phyloP scores from a whole-genome alignment of 2,329 filamentous ascomycete species.

The Lomentospora prolificans region DNA sequence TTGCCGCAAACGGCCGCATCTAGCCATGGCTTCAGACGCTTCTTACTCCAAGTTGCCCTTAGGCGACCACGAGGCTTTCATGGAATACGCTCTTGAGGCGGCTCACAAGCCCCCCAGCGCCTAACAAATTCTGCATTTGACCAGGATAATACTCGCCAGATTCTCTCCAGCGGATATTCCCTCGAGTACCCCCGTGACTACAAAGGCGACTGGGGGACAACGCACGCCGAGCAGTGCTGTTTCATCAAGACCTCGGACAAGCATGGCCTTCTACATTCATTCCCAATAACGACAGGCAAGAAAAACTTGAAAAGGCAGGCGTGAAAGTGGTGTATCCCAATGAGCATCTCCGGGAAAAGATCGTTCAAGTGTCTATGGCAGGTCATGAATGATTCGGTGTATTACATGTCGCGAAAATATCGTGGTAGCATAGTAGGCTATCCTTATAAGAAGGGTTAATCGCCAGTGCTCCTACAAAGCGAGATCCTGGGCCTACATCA shows the following conservation, averaged over 20 bases:
- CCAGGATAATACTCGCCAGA: constrained; percentile 23
- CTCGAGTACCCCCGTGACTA: constrained; percentile 26
- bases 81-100: constrained; percentile 25
- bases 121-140: constrained; percentile 31
- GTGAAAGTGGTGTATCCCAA: constrained; percentile 23
- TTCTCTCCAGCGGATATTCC: constrained; percentile 33
- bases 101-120: constrained; percentile 26
- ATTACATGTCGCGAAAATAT: too few species aligned
- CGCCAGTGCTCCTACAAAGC: too few species aligned
- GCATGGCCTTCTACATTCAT: constrained; percentile 26
- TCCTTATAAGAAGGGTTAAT: too few species aligned
- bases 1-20: too few species aligned
- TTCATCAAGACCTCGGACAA: constrained; percentile 32
- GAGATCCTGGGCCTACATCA: too few species aligned
- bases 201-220: constrained; percentile 26
- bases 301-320: constrained; percentile 16
- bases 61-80: constrained; percentile 25
- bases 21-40: constrained; percentile 4
- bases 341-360: constrained; percentile 39
- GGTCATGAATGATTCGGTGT: constrained; percentile 38
- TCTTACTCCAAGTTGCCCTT: constrained; percentile 15
- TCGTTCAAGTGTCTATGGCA: constrained; percentile 50
- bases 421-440: too few species aligned
- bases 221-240: constrained; percentile 33
- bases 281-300: constrained; percentile 19